A percentile compares a stretch with the other conserved stretches of the same genome.
These are phyloP conservation scores for Elongisporangium undulatum DNA, from an alignment of 352 stramenopile genomes.

Conservation along the genomic window DNA sequence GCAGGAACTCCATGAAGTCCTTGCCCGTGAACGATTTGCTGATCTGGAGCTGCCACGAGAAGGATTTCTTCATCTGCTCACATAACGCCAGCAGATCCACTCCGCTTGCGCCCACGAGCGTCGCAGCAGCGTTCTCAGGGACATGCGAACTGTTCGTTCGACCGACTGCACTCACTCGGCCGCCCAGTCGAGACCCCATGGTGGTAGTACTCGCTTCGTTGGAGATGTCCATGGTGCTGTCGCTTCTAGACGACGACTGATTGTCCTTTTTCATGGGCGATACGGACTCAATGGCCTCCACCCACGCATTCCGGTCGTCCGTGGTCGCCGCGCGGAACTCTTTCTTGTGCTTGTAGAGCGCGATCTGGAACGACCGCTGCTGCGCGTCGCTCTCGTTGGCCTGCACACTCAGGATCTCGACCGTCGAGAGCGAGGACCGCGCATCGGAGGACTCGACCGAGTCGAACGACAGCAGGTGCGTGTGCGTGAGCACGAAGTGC, in stretches of 20 bases:
- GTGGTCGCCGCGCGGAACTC: slow-evolving; percentile 54
- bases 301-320: slow-evolving; percentile 67
- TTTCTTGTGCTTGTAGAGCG: slow-evolving; percentile 77
- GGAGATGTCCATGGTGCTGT: no score
- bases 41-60: slow-evolving; percentile 66
- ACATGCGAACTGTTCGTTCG: no score
- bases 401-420: slow-evolving; percentile 64
- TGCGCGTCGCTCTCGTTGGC: slow-evolving; percentile 27
- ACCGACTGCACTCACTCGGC: no score
- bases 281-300: slow-evolving; percentile 57
- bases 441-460: slow-evolving; percentile 36
- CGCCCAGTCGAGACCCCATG: no score
- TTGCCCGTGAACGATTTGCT: slow-evolving; percentile 74
- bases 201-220: no score
- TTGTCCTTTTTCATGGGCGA: slow-evolving; percentile 37
- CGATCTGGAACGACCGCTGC: slow-evolving; percentile 48
- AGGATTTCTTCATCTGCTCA: slow-evolving; percentile 70
- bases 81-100: slow-evolving; percentile 54
- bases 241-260: slow-evolving; percentile 2
- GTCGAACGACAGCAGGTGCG: slow-evolving; percentile 70
- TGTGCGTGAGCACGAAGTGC: slow-evolving; percentile 66
- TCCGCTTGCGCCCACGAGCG: slow-evolving; percentile 26
- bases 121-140: no score
- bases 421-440: slow-evolving; percentile 39
- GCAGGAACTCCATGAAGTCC: slow-evolving; percentile 64